Evolutionary conservation across 1,284 basidiomycete species (phyloP).

Genomic region (Boletus semigastroideus): DNA sequence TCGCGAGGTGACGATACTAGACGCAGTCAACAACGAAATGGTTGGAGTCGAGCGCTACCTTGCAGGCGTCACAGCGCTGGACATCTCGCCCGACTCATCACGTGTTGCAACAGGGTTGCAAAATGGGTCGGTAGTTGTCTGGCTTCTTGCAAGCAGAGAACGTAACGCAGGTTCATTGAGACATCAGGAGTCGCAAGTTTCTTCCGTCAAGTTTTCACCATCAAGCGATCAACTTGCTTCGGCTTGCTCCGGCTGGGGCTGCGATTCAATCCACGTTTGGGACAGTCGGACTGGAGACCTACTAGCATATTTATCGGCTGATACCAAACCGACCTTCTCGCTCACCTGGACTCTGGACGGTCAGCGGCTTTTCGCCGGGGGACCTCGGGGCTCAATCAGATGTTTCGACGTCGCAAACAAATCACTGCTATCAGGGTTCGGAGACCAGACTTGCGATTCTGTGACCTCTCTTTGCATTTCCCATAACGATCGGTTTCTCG

Average conservation of each 20-base stretch:
- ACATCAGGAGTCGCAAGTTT: not conserved
- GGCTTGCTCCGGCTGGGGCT: not conserved
- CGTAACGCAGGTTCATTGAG: not conserved
- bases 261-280: constrained; percentile 12
- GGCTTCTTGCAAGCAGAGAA: not conserved
- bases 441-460: not conserved
- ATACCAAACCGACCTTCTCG: not conserved
- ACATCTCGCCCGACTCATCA: constrained; percentile 9
- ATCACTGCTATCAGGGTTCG: not conserved
- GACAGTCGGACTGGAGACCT: constrained; percentile 6
- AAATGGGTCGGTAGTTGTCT: constrained; percentile 23
- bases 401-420: constrained; percentile 1
- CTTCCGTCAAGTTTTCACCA: constrained; percentile 19
- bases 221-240: constrained; percentile 11
- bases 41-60: not conserved
- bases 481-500: constrained; percentile 5
- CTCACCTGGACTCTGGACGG: constrained; percentile 4
- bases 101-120: constrained; percentile 4
- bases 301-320: constrained; percentile 1
- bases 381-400: constrained; percentile 3
- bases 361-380: constrained; percentile 5
- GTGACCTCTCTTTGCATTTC: constrained; percentile 9
- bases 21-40: not conserved
- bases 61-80: constrained; percentile 2
- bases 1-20: constrained; percentile 6